phyloP scores from a whole-genome alignment of 139 green algal genomes.

The Tetraselmis striata region DNA sequence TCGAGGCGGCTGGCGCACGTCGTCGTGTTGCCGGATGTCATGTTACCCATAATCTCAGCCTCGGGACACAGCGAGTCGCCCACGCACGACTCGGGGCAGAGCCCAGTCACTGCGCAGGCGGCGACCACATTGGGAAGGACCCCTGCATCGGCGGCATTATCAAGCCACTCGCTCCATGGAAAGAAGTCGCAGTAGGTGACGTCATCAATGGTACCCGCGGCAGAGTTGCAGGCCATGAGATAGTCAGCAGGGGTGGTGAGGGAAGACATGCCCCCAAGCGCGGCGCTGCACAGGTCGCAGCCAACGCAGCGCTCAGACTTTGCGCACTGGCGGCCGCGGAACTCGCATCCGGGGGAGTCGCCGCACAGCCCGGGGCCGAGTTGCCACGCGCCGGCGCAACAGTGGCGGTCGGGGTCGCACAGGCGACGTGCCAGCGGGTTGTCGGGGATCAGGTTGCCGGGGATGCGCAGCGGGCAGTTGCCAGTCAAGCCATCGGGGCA shows the following conservation, averaged over 20 bases:
- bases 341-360: background rate
- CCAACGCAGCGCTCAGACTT: background rate
- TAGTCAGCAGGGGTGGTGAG: too few species aligned
- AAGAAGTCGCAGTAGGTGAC: background rate
- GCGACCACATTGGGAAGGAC: too few species aligned
- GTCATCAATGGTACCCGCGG: background rate
- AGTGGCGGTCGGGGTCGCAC: background rate
- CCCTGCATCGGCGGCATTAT: too few species aligned
- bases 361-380: background rate
- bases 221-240: too few species aligned
- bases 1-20: background rate
- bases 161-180: background rate
- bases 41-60: too few species aligned
- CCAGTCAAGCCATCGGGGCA: background rate
- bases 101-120: too few species aligned
- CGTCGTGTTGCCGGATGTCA: too few species aligned
- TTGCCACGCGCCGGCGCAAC: background rate
- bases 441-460: background rate
- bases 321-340: background rate
- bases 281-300: background rate
- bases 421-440: background rate
- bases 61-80: too few species aligned
- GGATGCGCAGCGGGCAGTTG: background rate
- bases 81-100: too few species aligned
- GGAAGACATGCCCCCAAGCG: background rate